Evolutionary conservation across 2,329 filamentous ascomycete genomes (phyloP).

Genomic region (Dothistroma septosporum): DNA sequence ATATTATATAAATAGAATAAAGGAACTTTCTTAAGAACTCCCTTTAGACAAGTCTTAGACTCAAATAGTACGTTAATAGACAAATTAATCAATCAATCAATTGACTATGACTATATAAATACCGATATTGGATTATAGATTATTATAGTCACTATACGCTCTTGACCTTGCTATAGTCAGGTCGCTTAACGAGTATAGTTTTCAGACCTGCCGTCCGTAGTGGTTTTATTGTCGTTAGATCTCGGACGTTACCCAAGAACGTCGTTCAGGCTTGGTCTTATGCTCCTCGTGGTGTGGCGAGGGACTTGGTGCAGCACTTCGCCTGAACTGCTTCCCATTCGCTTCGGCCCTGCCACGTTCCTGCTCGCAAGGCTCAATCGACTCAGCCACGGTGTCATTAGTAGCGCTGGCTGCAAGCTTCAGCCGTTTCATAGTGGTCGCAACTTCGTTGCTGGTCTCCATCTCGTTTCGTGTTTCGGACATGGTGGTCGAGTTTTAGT

Average conservation of each 20-base stretch:
- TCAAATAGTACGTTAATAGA: too few species aligned
- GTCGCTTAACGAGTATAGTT: too few species aligned
- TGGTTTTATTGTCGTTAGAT: background rate
- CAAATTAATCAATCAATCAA: too few species aligned
- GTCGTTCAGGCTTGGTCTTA: background rate
- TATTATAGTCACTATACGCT: too few species aligned
- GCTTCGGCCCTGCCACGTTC: background rate
- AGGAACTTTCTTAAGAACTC: too few species aligned
- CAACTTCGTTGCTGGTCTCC: background rate
- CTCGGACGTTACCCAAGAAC: background rate
- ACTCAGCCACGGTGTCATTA: background rate
- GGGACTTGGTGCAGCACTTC: conserved; percentile 16
- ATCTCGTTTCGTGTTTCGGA: background rate
- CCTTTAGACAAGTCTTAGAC: too few species aligned
- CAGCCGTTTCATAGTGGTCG: background rate
- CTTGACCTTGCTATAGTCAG: too few species aligned
- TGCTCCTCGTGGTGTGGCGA: background rate
- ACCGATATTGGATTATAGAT: too few species aligned
- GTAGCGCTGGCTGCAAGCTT: background rate
- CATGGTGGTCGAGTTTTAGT: background rate
- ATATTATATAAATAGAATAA: too few species aligned
- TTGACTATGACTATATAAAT: too few species aligned
- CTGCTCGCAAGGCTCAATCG: background rate
- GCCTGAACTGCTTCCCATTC: conserved; percentile 1
- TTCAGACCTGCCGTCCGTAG: too few species aligned